phyloP scores from a whole-genome alignment of 495 filamentous ascomycete species.

The Neurospora intermedia region DNA sequence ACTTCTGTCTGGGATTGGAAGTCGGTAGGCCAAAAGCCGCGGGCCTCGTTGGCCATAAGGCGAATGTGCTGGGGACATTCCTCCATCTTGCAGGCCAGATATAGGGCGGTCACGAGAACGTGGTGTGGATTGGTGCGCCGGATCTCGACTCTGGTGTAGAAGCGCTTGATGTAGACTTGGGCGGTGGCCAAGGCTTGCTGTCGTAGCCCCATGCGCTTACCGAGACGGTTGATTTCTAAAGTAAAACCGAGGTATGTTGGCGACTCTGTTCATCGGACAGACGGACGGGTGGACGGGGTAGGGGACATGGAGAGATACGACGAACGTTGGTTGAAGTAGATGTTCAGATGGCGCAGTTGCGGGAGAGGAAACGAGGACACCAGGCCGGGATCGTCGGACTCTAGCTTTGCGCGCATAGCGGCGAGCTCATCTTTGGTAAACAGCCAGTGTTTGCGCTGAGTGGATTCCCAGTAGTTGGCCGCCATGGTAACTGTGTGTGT shows the following conservation, averaged over 20 bases:
- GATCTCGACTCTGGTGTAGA: slow-evolving; percentile 86
- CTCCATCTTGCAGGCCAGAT: slow-evolving; percentile 97
- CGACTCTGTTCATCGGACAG: background rate
- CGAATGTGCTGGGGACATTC: slow-evolving; percentile 95
- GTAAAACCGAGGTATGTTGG: background rate
- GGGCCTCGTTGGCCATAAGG: slow-evolving; percentile 72
- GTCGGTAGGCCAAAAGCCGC: slow-evolving; percentile 83
- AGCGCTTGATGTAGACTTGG: slow-evolving; percentile 86
- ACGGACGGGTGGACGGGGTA: background rate
- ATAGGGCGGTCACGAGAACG: slow-evolving; percentile 79
- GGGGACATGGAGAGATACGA: slow-evolving; percentile 1
- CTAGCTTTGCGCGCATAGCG: slow-evolving; percentile 59
- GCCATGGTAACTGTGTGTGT: slow-evolving; percentile 50
- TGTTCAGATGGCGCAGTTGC: slow-evolving; percentile 69
- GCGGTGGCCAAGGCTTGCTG: slow-evolving; percentile 94
- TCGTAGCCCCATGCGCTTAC: slow-evolving; percentile 64
- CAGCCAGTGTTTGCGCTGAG: slow-evolving; percentile 81
- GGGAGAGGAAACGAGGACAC: slow-evolving; percentile 74
- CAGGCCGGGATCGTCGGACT: slow-evolving; percentile 57
- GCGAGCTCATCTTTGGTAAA: slow-evolving; percentile 72
- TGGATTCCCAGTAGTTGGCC: slow-evolving; percentile 94
- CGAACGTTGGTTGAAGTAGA: slow-evolving; percentile 86
- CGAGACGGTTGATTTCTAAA: slow-evolving; percentile 70
- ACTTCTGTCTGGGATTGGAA: slow-evolving; percentile 63
- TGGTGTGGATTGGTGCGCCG: slow-evolving; percentile 90